Base-by-base conservation (phyloP, 768 basidiomycete genomes). In the Suillus weaverae region DNA sequence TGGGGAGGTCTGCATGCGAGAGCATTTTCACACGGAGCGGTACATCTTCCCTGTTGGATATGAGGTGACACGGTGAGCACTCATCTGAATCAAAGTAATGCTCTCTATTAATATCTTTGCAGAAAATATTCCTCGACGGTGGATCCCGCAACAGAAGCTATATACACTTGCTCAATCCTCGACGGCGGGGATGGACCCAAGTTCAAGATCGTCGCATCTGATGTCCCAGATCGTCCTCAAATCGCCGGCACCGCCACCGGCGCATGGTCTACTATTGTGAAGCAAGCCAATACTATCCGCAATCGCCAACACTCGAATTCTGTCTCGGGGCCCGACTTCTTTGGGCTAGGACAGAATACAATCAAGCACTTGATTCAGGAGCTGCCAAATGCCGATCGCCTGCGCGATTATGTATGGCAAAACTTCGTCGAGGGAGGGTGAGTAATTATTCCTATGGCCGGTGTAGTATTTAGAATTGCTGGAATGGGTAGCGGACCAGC, bases 331-430 rank as follows among this genome's bases (percentile, higher is more conserved):
- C 92, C 92, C 16, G 92, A 94, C 77, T 94, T 94, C 75, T 94
- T 92, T 71, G 93, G 93, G 10, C 80, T 95, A 18, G 90, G 90
- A 4, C 90, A 94, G 75, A 94, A 94, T 72, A 90, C 90, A 5
- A 93, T 95, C 80, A 94, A 94, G 78, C 90, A 92, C 71, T 83
- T 94, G 43, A 92, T 95, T n/a, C 92, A 95, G 75, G 89, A 92
- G 75, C 81, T 95, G 18, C 86, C 89, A 7, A 85, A 86, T 64
- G 89, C 93, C 16, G 85, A 89, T 74, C 79, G 85, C 53, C 74
- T 94, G 63, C 82, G 85, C 69, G 89, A 92, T 77, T 95, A 95
- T 72, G 91, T 93, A 35, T 92, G 91, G 91, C 92, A 94, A 73
- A 85, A 87, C 66, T 94, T 92, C 73, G 82, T 86, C 10, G 92